Evolutionary conservation across 768 basidiomycete genomes (phyloP).

Genomic region (Naganishia randhawae): DNA sequence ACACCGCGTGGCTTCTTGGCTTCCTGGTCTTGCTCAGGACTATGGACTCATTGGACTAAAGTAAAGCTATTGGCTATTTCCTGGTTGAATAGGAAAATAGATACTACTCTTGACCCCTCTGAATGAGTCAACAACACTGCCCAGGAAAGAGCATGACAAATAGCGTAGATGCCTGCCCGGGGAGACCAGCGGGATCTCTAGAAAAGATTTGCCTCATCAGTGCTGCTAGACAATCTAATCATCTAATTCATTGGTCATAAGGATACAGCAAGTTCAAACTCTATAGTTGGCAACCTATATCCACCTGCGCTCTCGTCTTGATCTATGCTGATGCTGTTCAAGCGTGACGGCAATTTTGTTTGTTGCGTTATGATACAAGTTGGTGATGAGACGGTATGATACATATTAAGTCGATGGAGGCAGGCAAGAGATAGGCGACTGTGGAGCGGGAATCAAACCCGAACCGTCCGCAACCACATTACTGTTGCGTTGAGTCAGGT

Average conservation of each 20-base stretch:
- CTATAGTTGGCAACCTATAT: background rate
- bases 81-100: no score
- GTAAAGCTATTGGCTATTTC: no score
- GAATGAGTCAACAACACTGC: no score
- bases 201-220: background rate
- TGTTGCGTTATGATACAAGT: conserved; percentile 21
- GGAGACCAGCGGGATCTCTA: no score
- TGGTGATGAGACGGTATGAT: conserved; percentile 5
- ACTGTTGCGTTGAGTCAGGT: background rate
- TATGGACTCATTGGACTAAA: no score
- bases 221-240: background rate
- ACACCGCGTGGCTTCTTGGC: no score
- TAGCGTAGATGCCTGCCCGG: no score
- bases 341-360: conserved; percentile 12
- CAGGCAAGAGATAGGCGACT: background rate
- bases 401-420: conserved; percentile 13
- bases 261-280: conserved; percentile 2
- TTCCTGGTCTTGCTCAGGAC: no score
- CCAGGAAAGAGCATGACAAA: no score
- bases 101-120: no score
- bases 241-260: background rate
- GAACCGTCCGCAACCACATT: background rate
- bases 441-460: background rate
- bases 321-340: conserved; percentile 21
- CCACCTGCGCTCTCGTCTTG: background rate